These are phyloP conservation scores for Albugo candida DNA, from an alignment of 352 stramenopile genomes.

Conservation along the genomic window DNA sequence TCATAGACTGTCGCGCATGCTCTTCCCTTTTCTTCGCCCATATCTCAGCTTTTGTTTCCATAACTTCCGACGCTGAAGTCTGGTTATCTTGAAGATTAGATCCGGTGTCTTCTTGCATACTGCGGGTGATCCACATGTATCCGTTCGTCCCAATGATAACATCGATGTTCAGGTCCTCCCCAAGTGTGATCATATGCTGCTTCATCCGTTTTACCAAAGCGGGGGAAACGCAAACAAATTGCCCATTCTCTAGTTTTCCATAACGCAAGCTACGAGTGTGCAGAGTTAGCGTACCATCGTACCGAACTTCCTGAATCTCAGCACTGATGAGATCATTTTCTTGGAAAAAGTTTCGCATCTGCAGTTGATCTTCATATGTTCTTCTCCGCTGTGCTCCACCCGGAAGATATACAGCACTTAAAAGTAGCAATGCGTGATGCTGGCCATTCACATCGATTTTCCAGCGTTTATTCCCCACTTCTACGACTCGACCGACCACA, in stretches of 20 bases:
- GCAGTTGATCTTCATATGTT: constrained; percentile 92
- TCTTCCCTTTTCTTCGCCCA: constrained; percentile 79
- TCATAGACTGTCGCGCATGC: constrained; percentile 67
- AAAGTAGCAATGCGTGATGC: constrained; percentile 73
- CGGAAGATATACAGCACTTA: constrained; percentile 89
- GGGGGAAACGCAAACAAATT: constrained; percentile 77
- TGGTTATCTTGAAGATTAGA: constrained; percentile 9
- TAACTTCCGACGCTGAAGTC: constrained; percentile 12
- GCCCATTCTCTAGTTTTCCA: constrained; percentile 90
- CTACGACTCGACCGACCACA: constrained; percentile 87
- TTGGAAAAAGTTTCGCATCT: constrained; percentile 90
- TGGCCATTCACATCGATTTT: constrained; percentile 86
- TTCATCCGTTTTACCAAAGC: constrained; percentile 85
- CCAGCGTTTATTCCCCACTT: constrained; percentile 88
- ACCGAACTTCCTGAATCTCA: constrained; percentile 69
- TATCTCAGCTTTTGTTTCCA: constrained; percentile 77
- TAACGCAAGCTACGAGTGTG: constrained; percentile 90
- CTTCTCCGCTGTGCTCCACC: constrained; percentile 90
- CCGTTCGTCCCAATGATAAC: constrained; percentile 91
- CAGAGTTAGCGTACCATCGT: constrained; percentile 85
- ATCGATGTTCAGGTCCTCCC: constrained; percentile 48
- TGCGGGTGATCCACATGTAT: constrained; percentile 88
- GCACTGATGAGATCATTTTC: constrained; percentile 94
- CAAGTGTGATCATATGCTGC: constrained; percentile 85
- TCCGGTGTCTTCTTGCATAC: constrained; percentile 15